A percentile compares a stretch with the other conserved stretches of the same genome.
phyloP scores from a whole-genome alignment of 495 filamentous ascomycete genomes.

The Penicillium cataractarum region DNA sequence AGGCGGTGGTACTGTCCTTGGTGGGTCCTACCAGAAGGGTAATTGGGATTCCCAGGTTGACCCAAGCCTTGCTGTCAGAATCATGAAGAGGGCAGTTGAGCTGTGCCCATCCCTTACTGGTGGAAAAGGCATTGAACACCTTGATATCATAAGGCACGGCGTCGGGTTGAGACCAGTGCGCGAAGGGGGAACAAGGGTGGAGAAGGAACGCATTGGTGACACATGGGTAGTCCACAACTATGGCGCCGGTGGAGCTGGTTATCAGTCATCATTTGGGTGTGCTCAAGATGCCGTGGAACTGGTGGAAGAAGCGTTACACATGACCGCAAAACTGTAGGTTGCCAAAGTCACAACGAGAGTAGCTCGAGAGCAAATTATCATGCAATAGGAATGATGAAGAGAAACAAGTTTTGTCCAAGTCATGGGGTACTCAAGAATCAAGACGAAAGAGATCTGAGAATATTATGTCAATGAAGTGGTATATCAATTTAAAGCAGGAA shows the following conservation, averaged over 20 bases:
- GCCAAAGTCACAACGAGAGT: too few species aligned
- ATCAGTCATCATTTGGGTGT: slow-evolving; percentile 80
- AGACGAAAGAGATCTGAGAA: too few species aligned
- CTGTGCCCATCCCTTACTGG: slow-evolving; percentile 62
- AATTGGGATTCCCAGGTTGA: slow-evolving; percentile 79
- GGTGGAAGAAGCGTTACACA: not conserved
- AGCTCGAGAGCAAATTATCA: too few species aligned
- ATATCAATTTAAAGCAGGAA: too few species aligned
- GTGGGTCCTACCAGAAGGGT: slow-evolving; percentile 76
- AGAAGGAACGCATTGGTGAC: slow-evolving; percentile 67
- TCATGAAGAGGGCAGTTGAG: slow-evolving; percentile 77
- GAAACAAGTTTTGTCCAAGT: too few species aligned
- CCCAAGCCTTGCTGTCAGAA: slow-evolving; percentile 71
- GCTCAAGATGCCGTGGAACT: slow-evolving; percentile 31
- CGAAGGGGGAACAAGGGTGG: slow-evolving; percentile 70
- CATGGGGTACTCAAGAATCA: too few species aligned
- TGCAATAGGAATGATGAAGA: too few species aligned
- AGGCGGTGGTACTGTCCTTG: slow-evolving; percentile 73
- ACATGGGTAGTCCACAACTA: slow-evolving; percentile 80
- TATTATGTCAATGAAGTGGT: too few species aligned
- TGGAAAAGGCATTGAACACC: slow-evolving; percentile 69
- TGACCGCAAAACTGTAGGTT: too few species aligned
- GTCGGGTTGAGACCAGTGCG: slow-evolving; percentile 79
- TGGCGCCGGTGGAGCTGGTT: slow-evolving; percentile 71
- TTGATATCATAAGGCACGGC: slow-evolving; percentile 77